Evolutionary conservation across 805 yeast genomes (phyloP).

Genomic region (Yamadazyma laniorum): DNA sequence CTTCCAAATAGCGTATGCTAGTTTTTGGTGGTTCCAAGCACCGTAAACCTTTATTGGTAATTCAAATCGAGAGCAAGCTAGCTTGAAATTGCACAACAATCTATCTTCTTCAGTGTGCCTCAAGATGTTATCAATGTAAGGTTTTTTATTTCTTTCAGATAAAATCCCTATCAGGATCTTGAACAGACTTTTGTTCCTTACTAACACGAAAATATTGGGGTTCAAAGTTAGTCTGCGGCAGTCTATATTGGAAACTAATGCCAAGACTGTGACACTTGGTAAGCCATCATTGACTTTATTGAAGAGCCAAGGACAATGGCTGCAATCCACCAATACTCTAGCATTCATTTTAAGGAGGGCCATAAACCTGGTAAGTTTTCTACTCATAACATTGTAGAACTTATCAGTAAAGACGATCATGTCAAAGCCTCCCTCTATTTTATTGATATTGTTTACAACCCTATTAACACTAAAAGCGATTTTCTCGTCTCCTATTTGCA

Average conservation of each 20-base stretch:
- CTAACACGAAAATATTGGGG: conserved; percentile 10
- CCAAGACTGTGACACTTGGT: conserved; percentile 14
- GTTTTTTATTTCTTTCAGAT: conserved; percentile 3
- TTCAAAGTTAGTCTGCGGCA: conserved; percentile 12
- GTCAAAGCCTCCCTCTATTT: conserved; percentile 7
- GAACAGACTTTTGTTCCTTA: conserved; percentile 3
- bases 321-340: conserved; percentile 15
- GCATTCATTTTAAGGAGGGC: conserved; percentile 7
- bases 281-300: conserved; percentile 8
- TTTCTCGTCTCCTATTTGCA: conserved; percentile 1
- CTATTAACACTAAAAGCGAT: conserved; percentile 1
- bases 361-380: conserved; percentile 4
- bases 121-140: conserved; percentile 1
- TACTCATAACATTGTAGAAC: conserved; percentile 3
- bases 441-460: conserved; percentile 4
- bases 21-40: no score
- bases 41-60: no score
- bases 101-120: not conserved
- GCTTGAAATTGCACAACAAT: not conserved
- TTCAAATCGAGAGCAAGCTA: no score
- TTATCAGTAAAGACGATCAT: conserved; percentile 12
- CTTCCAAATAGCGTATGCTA: conserved; percentile 17
- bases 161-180: conserved; percentile 7
- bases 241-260: conserved; percentile 16
- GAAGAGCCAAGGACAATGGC: conserved; percentile 16